These are phyloP conservation scores for Evernia prunastri DNA, from an alignment of 495 filamentous ascomycete species.

Conservation along the genomic window DNA sequence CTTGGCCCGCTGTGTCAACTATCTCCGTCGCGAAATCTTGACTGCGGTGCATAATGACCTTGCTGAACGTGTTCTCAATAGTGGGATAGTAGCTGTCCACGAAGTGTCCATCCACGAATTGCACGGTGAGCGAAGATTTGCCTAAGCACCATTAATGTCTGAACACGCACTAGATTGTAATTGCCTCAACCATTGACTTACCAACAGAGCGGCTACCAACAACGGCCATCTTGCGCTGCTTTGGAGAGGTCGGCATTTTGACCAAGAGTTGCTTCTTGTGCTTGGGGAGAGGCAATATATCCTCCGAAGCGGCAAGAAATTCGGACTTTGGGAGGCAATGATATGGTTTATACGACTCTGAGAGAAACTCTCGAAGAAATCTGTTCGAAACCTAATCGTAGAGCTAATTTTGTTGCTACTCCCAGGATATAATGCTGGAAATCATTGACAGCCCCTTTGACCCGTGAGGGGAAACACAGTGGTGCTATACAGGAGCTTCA, in stretches of 20 bases:
- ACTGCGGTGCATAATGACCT: constrained; percentile 81
- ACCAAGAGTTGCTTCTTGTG: not conserved
- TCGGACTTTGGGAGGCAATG: constrained; percentile 12
- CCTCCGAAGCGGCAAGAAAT: not conserved
- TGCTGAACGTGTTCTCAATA: constrained; percentile 97
- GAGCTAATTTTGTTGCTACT: not conserved
- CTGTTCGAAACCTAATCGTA: constrained; percentile 1
- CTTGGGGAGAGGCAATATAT: not conserved
- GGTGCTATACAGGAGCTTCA: not conserved
- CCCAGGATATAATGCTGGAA: not conserved
- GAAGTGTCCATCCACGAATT: constrained; percentile 96
- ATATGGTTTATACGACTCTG: constrained; percentile 11
- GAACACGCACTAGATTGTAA: constrained; percentile 3
- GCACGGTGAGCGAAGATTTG: constrained; percentile 96
- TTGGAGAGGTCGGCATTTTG: constrained; percentile 71
- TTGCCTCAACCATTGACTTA: constrained; percentile 39
- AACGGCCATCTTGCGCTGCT: constrained; percentile 97
- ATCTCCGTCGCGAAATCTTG: constrained; percentile 97
- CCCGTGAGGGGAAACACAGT: not conserved
- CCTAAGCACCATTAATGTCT: constrained; percentile 48
- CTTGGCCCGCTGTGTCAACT: constrained; percentile 96
- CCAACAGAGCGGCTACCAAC: constrained; percentile 96
- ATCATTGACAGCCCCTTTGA: not conserved
- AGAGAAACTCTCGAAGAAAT: not conserved
- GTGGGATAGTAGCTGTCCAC: constrained; percentile 99